A percentile compares a stretch with the other conserved stretches of the same genome.
Evolutionary conservation across 2,329 filamentous ascomycete genomes (phyloP).

Genomic region (Drechmeria coniospora): DNA sequence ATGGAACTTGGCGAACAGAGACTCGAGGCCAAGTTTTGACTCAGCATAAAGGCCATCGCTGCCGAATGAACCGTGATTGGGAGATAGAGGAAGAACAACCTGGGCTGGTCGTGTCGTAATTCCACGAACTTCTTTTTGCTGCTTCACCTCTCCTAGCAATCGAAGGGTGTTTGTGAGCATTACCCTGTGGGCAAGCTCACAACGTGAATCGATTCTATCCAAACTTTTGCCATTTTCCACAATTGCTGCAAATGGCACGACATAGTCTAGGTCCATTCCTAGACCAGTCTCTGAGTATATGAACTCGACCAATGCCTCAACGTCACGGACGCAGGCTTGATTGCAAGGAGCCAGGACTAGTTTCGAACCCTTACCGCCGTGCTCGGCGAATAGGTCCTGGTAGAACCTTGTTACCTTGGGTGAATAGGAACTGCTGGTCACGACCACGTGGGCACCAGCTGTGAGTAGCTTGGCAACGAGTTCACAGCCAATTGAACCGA

Average conservation of each 20-base stretch:
- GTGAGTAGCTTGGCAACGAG: neutral
- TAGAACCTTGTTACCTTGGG: neutral
- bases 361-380: neutral
- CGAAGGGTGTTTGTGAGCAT: neutral
- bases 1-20: slow-evolving; percentile 86
- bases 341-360: neutral
- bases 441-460: neutral
- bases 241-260: neutral
- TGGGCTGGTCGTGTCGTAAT: neutral
- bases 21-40: slow-evolving; percentile 84
- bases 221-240: neutral
- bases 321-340: neutral
- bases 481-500: neutral
- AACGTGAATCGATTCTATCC: neutral
- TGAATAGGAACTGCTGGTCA: neutral
- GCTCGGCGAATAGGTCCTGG: neutral
- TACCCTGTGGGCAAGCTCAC: neutral
- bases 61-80: slow-evolving; percentile 89
- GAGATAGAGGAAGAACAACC: slow-evolving; percentile 64
- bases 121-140: neutral
- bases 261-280: neutral
- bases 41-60: slow-evolving; percentile 90
- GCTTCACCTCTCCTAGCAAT: neutral
- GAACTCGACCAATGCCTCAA: neutral
- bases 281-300: neutral